A percentile compares a stretch with the other conserved stretches of the same genome.
Conservation (phyloP, 129 eudicot species). For the Tagetes patula region DNA sequence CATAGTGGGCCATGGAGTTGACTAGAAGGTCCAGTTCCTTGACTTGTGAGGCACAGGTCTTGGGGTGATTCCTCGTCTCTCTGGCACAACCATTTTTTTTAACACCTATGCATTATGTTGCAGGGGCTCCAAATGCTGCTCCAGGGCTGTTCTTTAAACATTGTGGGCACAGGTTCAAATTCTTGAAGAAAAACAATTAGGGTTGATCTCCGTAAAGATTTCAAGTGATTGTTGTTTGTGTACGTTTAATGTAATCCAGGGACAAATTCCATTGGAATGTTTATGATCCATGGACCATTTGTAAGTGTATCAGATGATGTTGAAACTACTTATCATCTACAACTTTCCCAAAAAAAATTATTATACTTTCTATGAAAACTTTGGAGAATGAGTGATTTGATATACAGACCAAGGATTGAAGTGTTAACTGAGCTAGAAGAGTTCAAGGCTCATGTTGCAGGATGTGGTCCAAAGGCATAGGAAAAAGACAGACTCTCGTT, state of each 20-base stretch:
- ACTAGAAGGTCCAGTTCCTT: too few relatives aligned
- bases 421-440: constrained; percentile 73
- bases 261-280: constrained; percentile 93
- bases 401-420: constrained; percentile 73
- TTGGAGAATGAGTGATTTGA: constrained; percentile 86
- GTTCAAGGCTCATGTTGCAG: constrained; percentile 69
- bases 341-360: too few relatives aligned
- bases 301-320: constrained; percentile 98
- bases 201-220: too few relatives aligned
- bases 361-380: constrained; percentile 29
- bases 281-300: constrained; percentile 84
- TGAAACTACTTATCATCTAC: constrained; percentile 28
- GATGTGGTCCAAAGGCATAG: constrained; percentile 47
- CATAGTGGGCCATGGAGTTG: too few relatives aligned
- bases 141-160: constrained; percentile 88
- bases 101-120: constrained; percentile 8
- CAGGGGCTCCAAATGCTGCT: constrained; percentile 56
- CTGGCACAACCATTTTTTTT: too few relatives aligned
- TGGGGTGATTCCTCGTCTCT: too few relatives aligned
- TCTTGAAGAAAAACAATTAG: background rate
- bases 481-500: background rate
- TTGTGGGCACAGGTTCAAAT: constrained; percentile 80
- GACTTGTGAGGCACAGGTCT: too few relatives aligned
- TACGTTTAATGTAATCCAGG: constrained; percentile 39
- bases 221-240: background rate